A percentile compares a stretch with the other conserved stretches of the same genome.
Evolutionary conservation across 1,284 basidiomycete genomes (phyloP).

Genomic region (Cryptococcus maquisensis): DNA sequence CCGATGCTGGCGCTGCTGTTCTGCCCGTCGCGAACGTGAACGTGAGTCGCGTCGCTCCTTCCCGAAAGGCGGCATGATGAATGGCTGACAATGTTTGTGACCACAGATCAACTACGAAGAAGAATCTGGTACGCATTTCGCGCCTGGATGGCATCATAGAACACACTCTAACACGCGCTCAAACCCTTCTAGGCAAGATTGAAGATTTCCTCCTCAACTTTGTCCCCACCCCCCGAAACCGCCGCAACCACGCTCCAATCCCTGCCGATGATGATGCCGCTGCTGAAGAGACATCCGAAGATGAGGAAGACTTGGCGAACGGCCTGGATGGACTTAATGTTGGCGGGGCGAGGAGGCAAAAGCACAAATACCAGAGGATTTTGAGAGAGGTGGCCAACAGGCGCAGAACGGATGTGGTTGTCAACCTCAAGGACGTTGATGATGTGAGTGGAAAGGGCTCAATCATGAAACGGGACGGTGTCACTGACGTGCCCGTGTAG

Average conservation of each 20-base stretch:
- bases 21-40: conserved; percentile 46
- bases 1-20: conserved; percentile 17
- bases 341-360: conserved; percentile 29
- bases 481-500: conserved; percentile 11
- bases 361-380: conserved; percentile 82
- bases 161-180: not conserved
- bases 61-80: not conserved
- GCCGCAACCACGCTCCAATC: conserved; percentile 5
- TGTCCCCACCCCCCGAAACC: conserved; percentile 25
- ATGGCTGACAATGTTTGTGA: not conserved
- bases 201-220: conserved; percentile 42
- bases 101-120: conserved; percentile 43
- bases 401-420: conserved; percentile 41
- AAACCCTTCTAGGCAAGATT: conserved; percentile 31
- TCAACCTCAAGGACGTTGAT: conserved; percentile 49
- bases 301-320: conserved; percentile 61
- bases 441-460: conserved; percentile 25
- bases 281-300: conserved; percentile 53
- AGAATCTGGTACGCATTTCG: conserved; percentile 29
- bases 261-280: conserved; percentile 57
- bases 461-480: not conserved
- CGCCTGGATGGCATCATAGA: not conserved
- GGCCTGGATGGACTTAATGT: conserved; percentile 50
- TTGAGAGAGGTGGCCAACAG: conserved; percentile 90
- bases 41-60: conserved; percentile 23